Evolutionary conservation across 2,329 filamentous ascomycete genomes (phyloP).

Genomic region (Xylaria sp.): DNA sequence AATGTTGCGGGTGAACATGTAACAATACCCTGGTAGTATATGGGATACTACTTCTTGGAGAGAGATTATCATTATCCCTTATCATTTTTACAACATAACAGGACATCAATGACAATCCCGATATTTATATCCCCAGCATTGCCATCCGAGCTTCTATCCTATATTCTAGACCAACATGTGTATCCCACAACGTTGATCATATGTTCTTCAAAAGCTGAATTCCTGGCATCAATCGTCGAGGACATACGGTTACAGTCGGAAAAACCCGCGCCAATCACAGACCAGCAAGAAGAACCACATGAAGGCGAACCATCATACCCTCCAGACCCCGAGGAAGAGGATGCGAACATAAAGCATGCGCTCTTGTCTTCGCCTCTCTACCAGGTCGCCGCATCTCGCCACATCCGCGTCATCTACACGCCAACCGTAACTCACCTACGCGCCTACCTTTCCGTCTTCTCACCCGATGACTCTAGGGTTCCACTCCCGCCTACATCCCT

Average conservation of each 20-base stretch:
- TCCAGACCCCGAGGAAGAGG: background rate
- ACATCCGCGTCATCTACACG: slow-evolving; percentile 76
- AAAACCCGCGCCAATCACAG: slow-evolving; percentile 21
- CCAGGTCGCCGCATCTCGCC: slow-evolving; percentile 73
- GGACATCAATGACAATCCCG: slow-evolving; percentile 36
- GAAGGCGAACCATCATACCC: slow-evolving; percentile 15
- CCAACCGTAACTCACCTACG: slow-evolving; percentile 81
- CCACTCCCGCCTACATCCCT: slow-evolving; percentile 46
- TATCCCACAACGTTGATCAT: slow-evolving; percentile 75
- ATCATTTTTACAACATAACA: background rate
- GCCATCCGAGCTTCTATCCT: slow-evolving; percentile 70
- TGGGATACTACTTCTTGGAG: background rate
- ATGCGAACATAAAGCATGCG: slow-evolving; percentile 43
- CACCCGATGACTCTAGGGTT: slow-evolving; percentile 50
- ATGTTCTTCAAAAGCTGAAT: slow-evolving; percentile 72
- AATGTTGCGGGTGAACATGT: background rate
- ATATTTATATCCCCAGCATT: slow-evolving; percentile 63
- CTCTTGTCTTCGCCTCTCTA: slow-evolving; percentile 73
- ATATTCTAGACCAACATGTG: slow-evolving; percentile 66
- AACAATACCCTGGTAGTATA: background rate
- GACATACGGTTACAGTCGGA: slow-evolving; percentile 52
- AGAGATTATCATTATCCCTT: background rate
- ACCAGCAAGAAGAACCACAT: slow-evolving; percentile 32
- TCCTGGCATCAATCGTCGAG: slow-evolving; percentile 67
- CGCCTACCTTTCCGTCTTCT: slow-evolving; percentile 74